Evolutionary conservation across 225 moss, liverwort and hornwort species (phyloP).

Genomic region (Ulota crispa): DNA sequence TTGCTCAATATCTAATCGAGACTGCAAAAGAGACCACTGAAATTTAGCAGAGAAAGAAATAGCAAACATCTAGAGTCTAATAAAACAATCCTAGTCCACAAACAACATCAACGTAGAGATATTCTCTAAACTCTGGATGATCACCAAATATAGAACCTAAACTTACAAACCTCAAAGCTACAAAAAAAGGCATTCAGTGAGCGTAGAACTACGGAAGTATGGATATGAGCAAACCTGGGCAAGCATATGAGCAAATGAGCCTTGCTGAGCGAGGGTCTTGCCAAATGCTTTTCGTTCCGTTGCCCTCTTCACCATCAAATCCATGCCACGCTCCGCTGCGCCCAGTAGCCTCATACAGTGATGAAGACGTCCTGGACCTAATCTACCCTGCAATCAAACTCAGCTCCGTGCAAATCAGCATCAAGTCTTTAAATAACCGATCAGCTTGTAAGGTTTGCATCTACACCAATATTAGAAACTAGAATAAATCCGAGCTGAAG

Average conservation of each 20-base stretch:
- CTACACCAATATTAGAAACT: neutral
- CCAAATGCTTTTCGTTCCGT: slow-evolving; percentile 82
- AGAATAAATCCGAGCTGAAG: neutral
- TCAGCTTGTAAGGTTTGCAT: neutral
- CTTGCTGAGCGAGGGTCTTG: slow-evolving; percentile 78
- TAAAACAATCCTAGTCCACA: neutral
- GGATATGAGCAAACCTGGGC: slow-evolving; percentile 64
- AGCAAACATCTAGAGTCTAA: neutral
- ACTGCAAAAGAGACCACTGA: slow-evolving; percentile 50
- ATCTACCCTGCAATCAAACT: slow-evolving; percentile 74
- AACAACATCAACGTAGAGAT: neutral
- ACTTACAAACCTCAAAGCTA: neutral
- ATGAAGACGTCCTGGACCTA: slow-evolving; percentile 96
- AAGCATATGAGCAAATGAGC: slow-evolving; percentile 70
- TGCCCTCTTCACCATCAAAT: slow-evolving; percentile 83
- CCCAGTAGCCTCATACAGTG: slow-evolving; percentile 98
- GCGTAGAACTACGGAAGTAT: neutral
- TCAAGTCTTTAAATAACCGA: neutral
- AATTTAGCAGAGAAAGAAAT: neutral
- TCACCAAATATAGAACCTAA: neutral
- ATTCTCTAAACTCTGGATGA: neutral
- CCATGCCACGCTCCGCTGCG: slow-evolving; percentile 92
- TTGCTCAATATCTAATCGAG: slow-evolving; percentile 89
- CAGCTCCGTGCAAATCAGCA: neutral
- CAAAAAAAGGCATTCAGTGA: neutral